A percentile compares a stretch with the other conserved stretches of the same genome.
Conservation (phyloP, 2,329 filamentous ascomycete genomes). For the Colletotrichum lupini region DNA sequence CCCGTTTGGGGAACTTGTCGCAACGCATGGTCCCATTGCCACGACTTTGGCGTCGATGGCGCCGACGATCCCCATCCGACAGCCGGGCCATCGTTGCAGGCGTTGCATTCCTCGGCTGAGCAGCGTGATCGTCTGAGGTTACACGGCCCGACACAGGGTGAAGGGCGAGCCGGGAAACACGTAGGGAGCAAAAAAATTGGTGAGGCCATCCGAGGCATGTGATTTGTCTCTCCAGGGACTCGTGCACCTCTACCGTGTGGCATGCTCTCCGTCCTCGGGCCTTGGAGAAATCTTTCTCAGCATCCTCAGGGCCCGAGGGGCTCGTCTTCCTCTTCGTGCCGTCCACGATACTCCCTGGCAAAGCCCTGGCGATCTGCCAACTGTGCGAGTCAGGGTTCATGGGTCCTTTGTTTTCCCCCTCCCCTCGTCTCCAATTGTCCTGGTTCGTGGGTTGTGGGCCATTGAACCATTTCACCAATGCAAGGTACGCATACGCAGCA, state of each 20-base stretch:
- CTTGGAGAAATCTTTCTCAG: too few relatives aligned
- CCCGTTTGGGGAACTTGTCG: background rate
- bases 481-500: background rate
- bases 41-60: constrained; percentile 12
- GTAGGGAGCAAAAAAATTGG: background rate
- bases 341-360: background rate
- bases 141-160: constrained; percentile 15
- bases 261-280: too few relatives aligned
- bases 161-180: background rate
- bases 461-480: background rate
- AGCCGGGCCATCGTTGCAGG: background rate
- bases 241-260: background rate
- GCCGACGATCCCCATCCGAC: constrained; percentile 18
- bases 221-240: background rate
- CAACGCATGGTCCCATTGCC: constrained; percentile 26
- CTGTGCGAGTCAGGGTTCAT: constrained; percentile 24
- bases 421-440: background rate
- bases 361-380: background rate
- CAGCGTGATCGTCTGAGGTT: background rate
- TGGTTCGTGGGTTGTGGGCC: constrained; percentile 14
- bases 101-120: background rate
- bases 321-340: too few relatives aligned
- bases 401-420: background rate
- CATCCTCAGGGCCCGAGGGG: too few relatives aligned
- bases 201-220: background rate